phyloP scores from a whole-genome alignment of 768 basidiomycete genomes.

The Leccinum truebloodii region DNA sequence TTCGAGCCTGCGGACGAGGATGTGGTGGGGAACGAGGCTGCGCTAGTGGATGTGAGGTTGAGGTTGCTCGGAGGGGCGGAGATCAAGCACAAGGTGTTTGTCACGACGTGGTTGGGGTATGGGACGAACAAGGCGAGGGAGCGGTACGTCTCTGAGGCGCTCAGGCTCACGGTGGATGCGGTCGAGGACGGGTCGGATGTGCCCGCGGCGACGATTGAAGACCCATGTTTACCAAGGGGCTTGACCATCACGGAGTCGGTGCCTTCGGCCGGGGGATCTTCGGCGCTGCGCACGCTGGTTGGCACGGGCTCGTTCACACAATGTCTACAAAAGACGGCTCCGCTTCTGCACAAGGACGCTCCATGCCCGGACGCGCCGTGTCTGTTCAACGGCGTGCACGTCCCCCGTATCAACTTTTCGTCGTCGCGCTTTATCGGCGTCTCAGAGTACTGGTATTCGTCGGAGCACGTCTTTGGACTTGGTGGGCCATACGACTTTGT shows the following conservation, averaged over 20 bases:
- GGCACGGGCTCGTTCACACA: constrained; percentile 92
- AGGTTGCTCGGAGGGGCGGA: constrained; percentile 82
- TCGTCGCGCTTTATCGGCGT: constrained; percentile 95
- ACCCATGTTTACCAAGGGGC: constrained; percentile 89
- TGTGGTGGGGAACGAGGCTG: constrained; percentile 50
- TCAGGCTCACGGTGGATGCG: constrained; percentile 48
- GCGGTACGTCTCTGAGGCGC: constrained; percentile 76
- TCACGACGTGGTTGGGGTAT: constrained; percentile 98
- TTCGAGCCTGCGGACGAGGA: constrained; percentile 81
- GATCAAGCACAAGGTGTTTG: constrained; percentile 90
- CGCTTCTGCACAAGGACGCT: constrained; percentile 80
- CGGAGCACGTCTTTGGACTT: constrained; percentile 93
- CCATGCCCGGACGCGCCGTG: constrained; percentile 87
- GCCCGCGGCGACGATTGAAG: constrained; percentile 62
- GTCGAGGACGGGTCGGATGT: constrained; percentile 14
- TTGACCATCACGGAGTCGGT: constrained; percentile 63
- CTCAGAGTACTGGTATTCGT: constrained; percentile 99
- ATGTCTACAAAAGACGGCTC: constrained; percentile 70
- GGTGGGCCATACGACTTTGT: constrained; percentile 96
- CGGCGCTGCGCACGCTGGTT: constrained; percentile 59
- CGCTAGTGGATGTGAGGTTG: constrained; percentile 75
- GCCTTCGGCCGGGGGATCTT: constrained; percentile 40
- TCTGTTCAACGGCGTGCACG: constrained; percentile 92
- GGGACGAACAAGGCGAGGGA: constrained; percentile 97
- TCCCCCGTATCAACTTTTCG: constrained; percentile 91